Evolutionary conservation across 148 eudicot species (phyloP).

Genomic region (Nepenthes mirabilis): DNA sequence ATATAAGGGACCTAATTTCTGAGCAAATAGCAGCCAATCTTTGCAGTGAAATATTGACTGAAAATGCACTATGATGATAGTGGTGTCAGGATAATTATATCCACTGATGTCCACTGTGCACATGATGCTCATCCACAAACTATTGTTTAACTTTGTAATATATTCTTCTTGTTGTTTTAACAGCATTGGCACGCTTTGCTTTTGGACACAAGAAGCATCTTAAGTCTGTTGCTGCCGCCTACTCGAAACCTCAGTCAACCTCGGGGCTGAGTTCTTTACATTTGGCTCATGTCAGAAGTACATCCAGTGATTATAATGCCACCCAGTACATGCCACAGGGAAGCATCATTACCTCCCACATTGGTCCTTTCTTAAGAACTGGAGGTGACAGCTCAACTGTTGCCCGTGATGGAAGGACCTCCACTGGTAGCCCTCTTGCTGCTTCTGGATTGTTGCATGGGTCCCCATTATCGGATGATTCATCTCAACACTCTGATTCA

Average conservation of each 20-base stretch:
- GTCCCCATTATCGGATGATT: conserved; percentile 88
- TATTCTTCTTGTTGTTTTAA: conserved; percentile 7
- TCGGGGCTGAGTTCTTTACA: conserved; percentile 58
- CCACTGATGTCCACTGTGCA: neutral
- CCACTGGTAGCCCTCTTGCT: conserved; percentile 75
- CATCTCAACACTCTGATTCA: conserved; percentile 86
- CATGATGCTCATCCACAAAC: neutral
- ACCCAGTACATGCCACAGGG: conserved; percentile 46
- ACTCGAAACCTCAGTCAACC: conserved; percentile 68
- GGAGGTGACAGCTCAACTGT: conserved; percentile 48
- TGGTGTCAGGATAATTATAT: neutral
- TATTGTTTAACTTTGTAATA: neutral
- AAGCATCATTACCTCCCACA: conserved; percentile 50
- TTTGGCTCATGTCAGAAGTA: conserved; percentile 45
- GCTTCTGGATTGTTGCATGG: conserved; percentile 76
- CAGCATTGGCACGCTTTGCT: conserved; percentile 94
- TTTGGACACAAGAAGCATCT: conserved; percentile 90
- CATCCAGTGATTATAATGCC: conserved; percentile 61
- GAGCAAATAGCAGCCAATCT: no score
- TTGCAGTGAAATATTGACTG: no score
- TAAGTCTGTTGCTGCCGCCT: conserved; percentile 72
- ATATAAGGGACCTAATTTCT: no score
- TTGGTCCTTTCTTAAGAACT: conserved; percentile 53
- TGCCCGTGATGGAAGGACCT: conserved; percentile 67
- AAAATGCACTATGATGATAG: no score